Evolutionary conservation across 2,329 filamentous ascomycete genomes (phyloP), one percentile per base, ranked within the genome.

Genomic region (Thyridium curvatum): DNA sequence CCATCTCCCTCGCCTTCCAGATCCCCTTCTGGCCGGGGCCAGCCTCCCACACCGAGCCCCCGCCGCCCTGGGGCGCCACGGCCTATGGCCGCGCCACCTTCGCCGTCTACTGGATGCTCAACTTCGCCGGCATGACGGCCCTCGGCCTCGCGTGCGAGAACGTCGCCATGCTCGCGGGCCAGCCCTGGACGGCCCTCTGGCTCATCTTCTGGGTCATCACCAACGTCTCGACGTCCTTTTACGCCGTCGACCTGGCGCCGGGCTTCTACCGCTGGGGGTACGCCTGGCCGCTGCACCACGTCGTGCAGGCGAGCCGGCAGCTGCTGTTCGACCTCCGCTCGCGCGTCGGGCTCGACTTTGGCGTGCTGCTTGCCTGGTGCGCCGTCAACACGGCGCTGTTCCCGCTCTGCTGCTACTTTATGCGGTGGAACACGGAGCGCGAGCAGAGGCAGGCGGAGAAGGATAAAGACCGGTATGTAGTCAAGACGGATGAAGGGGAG

Each of bases 121-220:
- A 81, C 40, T 81, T 70, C 54, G 61, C 73, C 1, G 79, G 78
- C 8, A 83, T 84, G 79, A 62, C 67, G 8, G 77, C 78, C 0
- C 51, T 84, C 2, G 79, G 78, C 0, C 56, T 84, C 3, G 75
- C 79, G 0, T 80, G 75, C 50, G 79, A 84, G 58, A 83, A 83
- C 48, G 70, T 79, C 18, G 74, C 74, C 0, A 82, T 81, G 72
- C 49, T 82, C 2, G 60, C 83, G 4, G 77, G 75, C 0, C 64
- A 72, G 47, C 79, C 75, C 0, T 83, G 77, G 77, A 54, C 53
- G 3, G 69, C 75, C 0, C 53, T 81, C 1, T 84, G 79, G 69
- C 58, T 84, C 2, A 80, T 83, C 40, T 82, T 81, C 49, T 82
- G 77, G 78, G 76, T 83, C 32, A 79, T 84, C 40, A 72, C 74